Base-by-base conservation (phyloP, 495 filamentous ascomycete genomes). In the Xylaria grammica region DNA sequence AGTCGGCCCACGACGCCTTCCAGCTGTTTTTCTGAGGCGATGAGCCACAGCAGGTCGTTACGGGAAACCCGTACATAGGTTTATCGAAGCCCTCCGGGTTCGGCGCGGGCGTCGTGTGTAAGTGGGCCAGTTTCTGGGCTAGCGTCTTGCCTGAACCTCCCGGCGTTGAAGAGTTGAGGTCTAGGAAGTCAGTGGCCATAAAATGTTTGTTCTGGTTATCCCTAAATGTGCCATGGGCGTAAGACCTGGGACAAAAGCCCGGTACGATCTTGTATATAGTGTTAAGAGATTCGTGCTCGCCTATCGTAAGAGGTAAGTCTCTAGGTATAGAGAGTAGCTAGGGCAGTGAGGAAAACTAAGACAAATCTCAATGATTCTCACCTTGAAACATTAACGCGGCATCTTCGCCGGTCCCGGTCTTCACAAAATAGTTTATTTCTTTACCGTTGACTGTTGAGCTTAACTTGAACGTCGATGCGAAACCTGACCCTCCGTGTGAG, bases 261-360 rank as follows among this genome's bases (percentile, higher is more conserved):
- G 93, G 90, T 0, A 93, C 87, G 19, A 82, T 79, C 62, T 75
- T 59, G 70, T 91, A 86, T 73, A 97, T 89, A 30, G 92, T 90
- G 71, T 93, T 92, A 56, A 97, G 86, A 19, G 91, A 95, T 52
- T 85, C 83, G 75, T 91, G 90, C 79, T 97, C 94, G 34, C 93
- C 91, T 79, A 24, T 52, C 53, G 10, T 30, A 52, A 42, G 19
- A 22, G 30, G n/a, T 54, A 30, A 71, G 63, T 34, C 67, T 42
- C 53, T 56, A 13, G 10, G 3, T 24, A 40, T 24, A 34, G 11
- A 17, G 8, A 24, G 11, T 36, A 11, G 11, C 11, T 36, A 6
- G 34, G 34, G 6, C 34, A 36, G 34, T 36, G 11, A 11, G 11
- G 11, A 36, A 36, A 36, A 6, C 34, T 36, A 6, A 15, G 13